Conservation (phyloP, 2,329 filamentous ascomycete genomes). For the Keithomyces neogunnii region DNA sequence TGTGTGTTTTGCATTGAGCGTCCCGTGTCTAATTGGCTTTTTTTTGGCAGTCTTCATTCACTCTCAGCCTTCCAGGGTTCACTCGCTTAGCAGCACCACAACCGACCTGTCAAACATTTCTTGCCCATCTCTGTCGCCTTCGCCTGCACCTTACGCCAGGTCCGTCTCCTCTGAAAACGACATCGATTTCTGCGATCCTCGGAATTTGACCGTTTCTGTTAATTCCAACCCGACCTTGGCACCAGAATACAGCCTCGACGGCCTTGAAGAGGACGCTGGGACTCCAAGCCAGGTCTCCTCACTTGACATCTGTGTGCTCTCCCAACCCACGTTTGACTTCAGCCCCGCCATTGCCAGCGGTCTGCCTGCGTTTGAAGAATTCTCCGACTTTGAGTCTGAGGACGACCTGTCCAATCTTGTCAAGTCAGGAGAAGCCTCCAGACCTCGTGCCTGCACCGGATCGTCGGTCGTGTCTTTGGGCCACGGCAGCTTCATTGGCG, state of each 20-base stretch:
- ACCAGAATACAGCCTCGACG: conserved; percentile 58
- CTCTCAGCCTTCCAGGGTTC: conserved; percentile 37
- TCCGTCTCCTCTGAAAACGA: conserved; percentile 62
- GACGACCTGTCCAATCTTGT: conserved; percentile 72
- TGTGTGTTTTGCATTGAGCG: background rate
- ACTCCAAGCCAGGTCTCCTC: conserved; percentile 36
- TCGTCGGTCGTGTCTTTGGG: conserved; percentile 61
- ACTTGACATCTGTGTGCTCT: conserved; percentile 32
- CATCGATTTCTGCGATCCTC: conserved; percentile 83
- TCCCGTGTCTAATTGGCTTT: conserved; percentile 25
- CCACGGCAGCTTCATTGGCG: conserved; percentile 68
- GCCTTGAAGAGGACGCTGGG: conserved; percentile 56
- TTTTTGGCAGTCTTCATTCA: conserved; percentile 38
- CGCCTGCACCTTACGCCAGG: conserved; percentile 69
- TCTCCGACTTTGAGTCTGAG: conserved; percentile 85
- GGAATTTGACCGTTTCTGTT: conserved; percentile 70
- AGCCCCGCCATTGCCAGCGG: conserved; percentile 41
- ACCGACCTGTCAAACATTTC: conserved; percentile 68
- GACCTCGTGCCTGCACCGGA: conserved; percentile 59
- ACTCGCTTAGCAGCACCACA: conserved; percentile 54
- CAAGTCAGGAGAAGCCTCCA: conserved; percentile 58
- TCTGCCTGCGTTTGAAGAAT: conserved; percentile 70
- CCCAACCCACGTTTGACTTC: conserved; percentile 42
- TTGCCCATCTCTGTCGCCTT: conserved; percentile 81
- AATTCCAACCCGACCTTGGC: conserved; percentile 40